These are phyloP conservation scores for Hemisphaericaspora xylanilytica DNA, from an alignment of 1,139 yeast species.

Conservation along the genomic window DNA sequence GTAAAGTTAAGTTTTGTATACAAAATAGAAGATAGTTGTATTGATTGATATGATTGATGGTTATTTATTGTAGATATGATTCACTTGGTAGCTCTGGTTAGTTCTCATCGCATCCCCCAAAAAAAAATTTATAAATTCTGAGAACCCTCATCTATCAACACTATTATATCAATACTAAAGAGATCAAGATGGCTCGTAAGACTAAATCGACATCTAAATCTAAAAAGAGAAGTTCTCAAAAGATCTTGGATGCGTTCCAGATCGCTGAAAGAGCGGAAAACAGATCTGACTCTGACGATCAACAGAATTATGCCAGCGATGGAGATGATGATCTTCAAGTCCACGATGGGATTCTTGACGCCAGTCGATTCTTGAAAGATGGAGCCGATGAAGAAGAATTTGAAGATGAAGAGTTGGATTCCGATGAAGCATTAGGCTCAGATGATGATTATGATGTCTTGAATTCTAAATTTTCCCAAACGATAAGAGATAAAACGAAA, in stretches of 20 bases:
- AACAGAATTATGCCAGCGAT: conserved; percentile 16
- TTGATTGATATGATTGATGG: background rate
- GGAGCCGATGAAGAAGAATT: conserved; percentile 30
- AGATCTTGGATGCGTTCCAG: conserved; percentile 46
- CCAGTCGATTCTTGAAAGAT: conserved; percentile 32
- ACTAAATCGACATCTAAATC: conserved; percentile 11
- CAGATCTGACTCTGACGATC: conserved; percentile 17
- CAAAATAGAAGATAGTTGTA: background rate
- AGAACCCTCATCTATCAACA: too few relatives aligned
- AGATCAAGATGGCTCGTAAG: conserved; percentile 2
- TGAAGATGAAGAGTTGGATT: conserved; percentile 69
- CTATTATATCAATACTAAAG: too few relatives aligned
- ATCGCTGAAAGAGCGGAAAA: conserved; percentile 44
- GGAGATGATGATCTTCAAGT: conserved; percentile 24
- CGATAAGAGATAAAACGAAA: conserved; percentile 56
- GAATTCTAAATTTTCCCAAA: conserved; percentile 65
- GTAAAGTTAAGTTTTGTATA: background rate
- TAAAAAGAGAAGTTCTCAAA: conserved; percentile 30
- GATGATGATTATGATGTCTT: conserved; percentile 72
- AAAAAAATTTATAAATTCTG: background rate
- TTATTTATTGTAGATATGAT: background rate
- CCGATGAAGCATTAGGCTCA: conserved; percentile 75
- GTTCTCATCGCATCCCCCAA: conserved; percentile 5
- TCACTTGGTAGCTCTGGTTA: background rate
- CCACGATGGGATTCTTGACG: conserved; percentile 44